A percentile compares a stretch with the other conserved stretches of the same genome.
phyloP scores from a whole-genome alignment of 1,284 basidiomycete species.

The Sanghuangporus baumii region DNA sequence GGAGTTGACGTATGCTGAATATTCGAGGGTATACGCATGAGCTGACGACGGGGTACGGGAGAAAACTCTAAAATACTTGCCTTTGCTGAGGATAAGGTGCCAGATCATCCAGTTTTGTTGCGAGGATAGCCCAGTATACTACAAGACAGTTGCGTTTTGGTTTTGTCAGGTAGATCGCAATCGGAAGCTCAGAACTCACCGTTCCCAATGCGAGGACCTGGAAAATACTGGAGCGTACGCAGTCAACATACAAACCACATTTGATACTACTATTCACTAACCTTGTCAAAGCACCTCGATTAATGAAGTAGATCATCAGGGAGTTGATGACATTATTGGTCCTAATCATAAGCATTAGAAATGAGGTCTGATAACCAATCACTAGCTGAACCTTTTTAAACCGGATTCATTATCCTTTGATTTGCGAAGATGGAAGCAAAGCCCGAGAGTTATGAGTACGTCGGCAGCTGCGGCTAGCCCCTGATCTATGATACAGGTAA shows the following conservation, averaged over 20 bases:
- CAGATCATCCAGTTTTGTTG: conserved; percentile 5
- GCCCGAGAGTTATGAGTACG: not conserved
- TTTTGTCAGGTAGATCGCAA: not conserved
- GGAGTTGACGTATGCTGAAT: not conserved
- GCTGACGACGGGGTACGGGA: not conserved
- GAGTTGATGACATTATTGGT: not conserved
- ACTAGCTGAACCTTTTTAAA: not conserved
- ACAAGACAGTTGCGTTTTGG: not conserved
- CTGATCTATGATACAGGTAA: not conserved
- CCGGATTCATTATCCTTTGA: not conserved
- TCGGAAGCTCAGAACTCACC: not conserved
- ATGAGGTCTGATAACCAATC: not conserved
- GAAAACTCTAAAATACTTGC: not conserved
- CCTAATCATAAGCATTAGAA: not conserved
- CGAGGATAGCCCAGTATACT: not conserved
- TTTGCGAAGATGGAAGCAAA: not conserved
- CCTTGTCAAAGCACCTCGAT: not conserved
- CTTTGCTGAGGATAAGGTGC: conserved; percentile 5
- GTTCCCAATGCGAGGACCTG: not conserved
- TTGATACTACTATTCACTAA: not conserved
- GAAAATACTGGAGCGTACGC: not conserved
- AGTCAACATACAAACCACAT: not conserved
- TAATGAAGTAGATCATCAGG: not conserved
- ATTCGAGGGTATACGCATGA: not conserved
- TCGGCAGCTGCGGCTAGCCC: not conserved